These are phyloP conservation scores for Fusarium albosuccineum DNA, from an alignment of 2,329 filamentous ascomycete genomes.

Conservation along the genomic window DNA sequence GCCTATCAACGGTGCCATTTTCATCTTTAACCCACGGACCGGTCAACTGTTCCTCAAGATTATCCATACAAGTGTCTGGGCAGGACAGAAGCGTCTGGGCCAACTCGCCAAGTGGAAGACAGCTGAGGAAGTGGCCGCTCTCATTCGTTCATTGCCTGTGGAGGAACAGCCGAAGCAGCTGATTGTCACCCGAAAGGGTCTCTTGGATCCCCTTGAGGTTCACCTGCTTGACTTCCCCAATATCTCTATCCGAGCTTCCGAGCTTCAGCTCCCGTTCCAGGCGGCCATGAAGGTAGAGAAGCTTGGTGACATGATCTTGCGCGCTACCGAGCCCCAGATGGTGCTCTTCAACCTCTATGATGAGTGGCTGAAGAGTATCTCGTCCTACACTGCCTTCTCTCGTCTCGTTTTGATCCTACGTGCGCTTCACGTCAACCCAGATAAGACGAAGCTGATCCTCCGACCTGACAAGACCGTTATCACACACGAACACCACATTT, in stretches of 20 bases:
- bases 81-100: conserved; percentile 97
- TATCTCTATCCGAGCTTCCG: conserved; percentile 97
- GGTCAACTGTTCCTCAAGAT: conserved; percentile 99
- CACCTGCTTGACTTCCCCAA: conserved; percentile 98
- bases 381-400: conserved; percentile 98
- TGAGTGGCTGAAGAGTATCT: conserved; percentile 98
- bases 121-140: conserved; percentile 97
- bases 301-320: conserved; percentile 97
- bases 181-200: conserved; percentile 96
- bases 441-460: conserved; percentile 96
- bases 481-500: conserved; percentile 98
- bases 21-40: conserved; percentile 99
- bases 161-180: conserved; percentile 99
- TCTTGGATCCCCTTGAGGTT: conserved; percentile 96
- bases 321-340: conserved; percentile 99
- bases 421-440: conserved; percentile 95
- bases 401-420: conserved; percentile 92
- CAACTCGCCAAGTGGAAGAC: conserved; percentile 99
- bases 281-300: conserved; percentile 99
- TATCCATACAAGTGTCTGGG: conserved; percentile 99
- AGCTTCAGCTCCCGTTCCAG: conserved; percentile 97
- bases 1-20: conserved; percentile 99
- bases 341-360: conserved; percentile 99
- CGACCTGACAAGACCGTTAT: conserved; percentile 98
- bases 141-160: conserved; percentile 94